Evolutionary conservation across 2,329 filamentous ascomycete genomes (phyloP).

Genomic region (Madurella fahalii): DNA sequence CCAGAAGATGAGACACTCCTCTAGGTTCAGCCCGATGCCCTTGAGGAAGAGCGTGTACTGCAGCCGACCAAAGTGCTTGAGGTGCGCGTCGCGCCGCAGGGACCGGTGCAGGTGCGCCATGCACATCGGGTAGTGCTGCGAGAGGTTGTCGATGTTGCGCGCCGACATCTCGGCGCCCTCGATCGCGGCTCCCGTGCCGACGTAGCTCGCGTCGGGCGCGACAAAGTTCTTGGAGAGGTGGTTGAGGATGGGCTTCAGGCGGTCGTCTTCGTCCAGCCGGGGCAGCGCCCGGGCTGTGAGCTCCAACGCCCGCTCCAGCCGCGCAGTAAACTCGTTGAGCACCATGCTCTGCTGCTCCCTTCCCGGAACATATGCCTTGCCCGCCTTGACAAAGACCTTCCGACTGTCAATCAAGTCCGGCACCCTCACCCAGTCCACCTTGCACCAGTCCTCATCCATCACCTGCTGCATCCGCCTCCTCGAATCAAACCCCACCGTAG

Average conservation of each 20-base stretch:
- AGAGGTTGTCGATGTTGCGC: constrained; percentile 72
- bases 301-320: constrained; percentile 80
- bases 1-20: constrained; percentile 92
- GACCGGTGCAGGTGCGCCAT: constrained; percentile 89
- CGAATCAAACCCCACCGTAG: constrained; percentile 39
- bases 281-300: constrained; percentile 87
- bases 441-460: constrained; percentile 87
- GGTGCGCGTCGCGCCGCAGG: constrained; percentile 79
- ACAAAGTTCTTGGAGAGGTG: constrained; percentile 95
- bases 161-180: constrained; percentile 72
- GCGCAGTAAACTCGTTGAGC: constrained; percentile 75
- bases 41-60: constrained; percentile 98
- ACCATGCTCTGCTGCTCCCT: constrained; percentile 87
- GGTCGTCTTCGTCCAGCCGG: constrained; percentile 91
- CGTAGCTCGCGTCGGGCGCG: constrained; percentile 81
- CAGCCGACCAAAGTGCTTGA: constrained; percentile 89
- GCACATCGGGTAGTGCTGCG: constrained; percentile 82
- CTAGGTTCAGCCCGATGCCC: constrained; percentile 85
- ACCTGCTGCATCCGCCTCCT: constrained; percentile 35
- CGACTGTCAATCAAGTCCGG: constrained; percentile 82
- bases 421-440: constrained; percentile 92
- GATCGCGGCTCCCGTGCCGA: constrained; percentile 59
- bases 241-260: constrained; percentile 63
- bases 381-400: constrained; percentile 69
- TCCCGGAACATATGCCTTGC: constrained; percentile 87